Conservation (phyloP, 2,329 filamentous ascomycete genomes). For the Diaporthe destruens region DNA sequence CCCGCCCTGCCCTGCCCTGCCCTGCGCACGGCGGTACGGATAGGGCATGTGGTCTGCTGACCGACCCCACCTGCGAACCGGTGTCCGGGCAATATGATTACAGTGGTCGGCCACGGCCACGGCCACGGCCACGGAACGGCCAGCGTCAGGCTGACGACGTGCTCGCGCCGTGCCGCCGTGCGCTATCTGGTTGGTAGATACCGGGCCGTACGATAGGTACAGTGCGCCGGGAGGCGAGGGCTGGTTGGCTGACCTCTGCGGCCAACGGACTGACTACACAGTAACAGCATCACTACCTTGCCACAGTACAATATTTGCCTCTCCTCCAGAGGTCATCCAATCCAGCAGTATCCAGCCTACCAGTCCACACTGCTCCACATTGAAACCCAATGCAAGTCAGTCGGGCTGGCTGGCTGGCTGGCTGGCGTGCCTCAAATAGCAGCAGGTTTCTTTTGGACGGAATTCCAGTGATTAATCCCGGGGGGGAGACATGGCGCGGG, state of each 20-base stretch:
- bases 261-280: too few species aligned
- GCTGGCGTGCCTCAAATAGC: neutral
- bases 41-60: neutral
- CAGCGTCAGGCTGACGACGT: constrained; percentile 4
- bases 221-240: neutral
- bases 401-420: neutral
- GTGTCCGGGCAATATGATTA: neutral
- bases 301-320: too few species aligned
- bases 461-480: constrained; percentile 1
- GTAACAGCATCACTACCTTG: too few species aligned
- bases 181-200: constrained; percentile 9
- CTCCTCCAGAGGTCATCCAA: neutral
- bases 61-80: constrained; percentile 9
- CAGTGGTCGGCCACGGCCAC: constrained; percentile 12
- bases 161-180: constrained; percentile 29
- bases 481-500: constrained; percentile 7
- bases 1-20: neutral
- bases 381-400: constrained; percentile 2
- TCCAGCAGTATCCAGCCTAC: neutral
- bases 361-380: constrained; percentile 13
- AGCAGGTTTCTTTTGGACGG: neutral
- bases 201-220: neutral
- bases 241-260: neutral
- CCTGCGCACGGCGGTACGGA: neutral
- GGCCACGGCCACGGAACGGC: constrained; percentile 2